Evolutionary conservation across 345 rosid species (phyloP).

Genomic region (Adansonia digitata): DNA sequence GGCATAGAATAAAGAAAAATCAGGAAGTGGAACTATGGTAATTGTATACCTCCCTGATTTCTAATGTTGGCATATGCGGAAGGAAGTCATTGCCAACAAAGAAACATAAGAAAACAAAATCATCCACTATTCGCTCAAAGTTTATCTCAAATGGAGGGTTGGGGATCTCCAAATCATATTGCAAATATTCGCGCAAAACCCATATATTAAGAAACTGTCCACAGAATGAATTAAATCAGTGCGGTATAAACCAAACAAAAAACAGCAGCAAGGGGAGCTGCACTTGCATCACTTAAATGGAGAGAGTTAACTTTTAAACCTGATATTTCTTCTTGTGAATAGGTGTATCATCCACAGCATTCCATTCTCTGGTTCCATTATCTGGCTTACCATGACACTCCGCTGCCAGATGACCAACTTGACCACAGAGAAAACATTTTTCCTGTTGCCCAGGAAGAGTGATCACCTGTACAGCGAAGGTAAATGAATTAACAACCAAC

Average conservation of each 20-base stretch:
- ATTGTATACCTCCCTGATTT: slow-evolving; percentile 84
- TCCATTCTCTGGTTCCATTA: slow-evolving; percentile 30
- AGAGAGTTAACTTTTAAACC: slow-evolving; percentile 40
- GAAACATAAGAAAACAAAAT: slow-evolving; percentile 94
- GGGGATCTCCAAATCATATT: slow-evolving; percentile 78
- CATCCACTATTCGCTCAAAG: slow-evolving; percentile 88
- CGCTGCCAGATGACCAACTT: slow-evolving; percentile 93
- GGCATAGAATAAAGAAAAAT: not conserved
- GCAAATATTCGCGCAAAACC: slow-evolving; percentile 92
- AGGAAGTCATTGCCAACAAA: slow-evolving; percentile 99
- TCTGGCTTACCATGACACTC: slow-evolving; percentile 75
- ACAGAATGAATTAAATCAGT: slow-evolving; percentile 21
- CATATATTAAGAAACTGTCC: slow-evolving; percentile 84
- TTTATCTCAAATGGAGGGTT: slow-evolving; percentile 76
- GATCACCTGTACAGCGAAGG: slow-evolving; percentile 49
- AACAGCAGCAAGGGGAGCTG: not conserved
- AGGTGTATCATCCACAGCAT: slow-evolving; percentile 62
- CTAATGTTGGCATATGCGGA: slow-evolving; percentile 98
- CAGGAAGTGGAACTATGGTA: not conserved
- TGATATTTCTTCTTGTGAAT: slow-evolving; percentile 97
- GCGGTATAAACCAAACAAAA: not conserved
- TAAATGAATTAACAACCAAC: slow-evolving; percentile 4
- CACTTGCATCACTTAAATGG: not conserved
- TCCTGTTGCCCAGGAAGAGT: slow-evolving; percentile 90
- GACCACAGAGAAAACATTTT: slow-evolving; percentile 89